Conservation (phyloP, 75 land plant species). For the Picea glauca region DNA sequence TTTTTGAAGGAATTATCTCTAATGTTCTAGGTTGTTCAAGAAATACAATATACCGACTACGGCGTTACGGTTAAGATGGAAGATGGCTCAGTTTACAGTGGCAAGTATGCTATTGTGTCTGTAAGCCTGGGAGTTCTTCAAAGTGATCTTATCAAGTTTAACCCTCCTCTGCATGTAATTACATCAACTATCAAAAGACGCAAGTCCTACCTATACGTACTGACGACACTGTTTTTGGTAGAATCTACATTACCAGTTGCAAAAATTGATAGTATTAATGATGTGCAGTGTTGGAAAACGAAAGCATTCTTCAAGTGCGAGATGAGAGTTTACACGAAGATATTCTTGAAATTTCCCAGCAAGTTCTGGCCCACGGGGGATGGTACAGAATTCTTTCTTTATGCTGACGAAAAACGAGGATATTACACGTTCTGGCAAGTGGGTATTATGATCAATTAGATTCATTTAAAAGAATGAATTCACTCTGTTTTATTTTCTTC, state of each 20-base stretch:
- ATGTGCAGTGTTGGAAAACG: slow-evolving; percentile 48
- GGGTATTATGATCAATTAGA: background rate
- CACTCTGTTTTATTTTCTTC: background rate
- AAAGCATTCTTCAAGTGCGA: slow-evolving; percentile 42
- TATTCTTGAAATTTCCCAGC: slow-evolving; percentile 57
- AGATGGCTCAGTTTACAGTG: slow-evolving; percentile 60
- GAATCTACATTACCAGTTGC: too few species aligned
- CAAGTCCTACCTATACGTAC: too few species aligned
- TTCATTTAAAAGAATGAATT: too few species aligned
- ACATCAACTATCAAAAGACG: too few species aligned
- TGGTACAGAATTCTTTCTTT: slow-evolving; percentile 55
- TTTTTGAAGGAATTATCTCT: too few species aligned
- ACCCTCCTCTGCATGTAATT: slow-evolving; percentile 68
- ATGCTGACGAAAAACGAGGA: slow-evolving; percentile 52
- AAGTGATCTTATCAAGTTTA: slow-evolving; percentile 65
- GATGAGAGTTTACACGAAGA: slow-evolving; percentile 67
- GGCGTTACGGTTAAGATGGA: slow-evolving; percentile 68
- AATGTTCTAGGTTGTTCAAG: slow-evolving; percentile 51
- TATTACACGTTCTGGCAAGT: slow-evolving; percentile 73
- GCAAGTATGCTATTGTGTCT: slow-evolving; percentile 62
- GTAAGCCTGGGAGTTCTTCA: slow-evolving; percentile 83
- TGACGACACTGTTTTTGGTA: too few species aligned
- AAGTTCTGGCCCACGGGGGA: slow-evolving; percentile 56
- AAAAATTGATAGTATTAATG: too few species aligned
- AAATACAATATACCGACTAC: slow-evolving; percentile 29